Conservation (phyloP, 1,139 yeast species). For the Schwanniomyces etchellsii region DNA sequence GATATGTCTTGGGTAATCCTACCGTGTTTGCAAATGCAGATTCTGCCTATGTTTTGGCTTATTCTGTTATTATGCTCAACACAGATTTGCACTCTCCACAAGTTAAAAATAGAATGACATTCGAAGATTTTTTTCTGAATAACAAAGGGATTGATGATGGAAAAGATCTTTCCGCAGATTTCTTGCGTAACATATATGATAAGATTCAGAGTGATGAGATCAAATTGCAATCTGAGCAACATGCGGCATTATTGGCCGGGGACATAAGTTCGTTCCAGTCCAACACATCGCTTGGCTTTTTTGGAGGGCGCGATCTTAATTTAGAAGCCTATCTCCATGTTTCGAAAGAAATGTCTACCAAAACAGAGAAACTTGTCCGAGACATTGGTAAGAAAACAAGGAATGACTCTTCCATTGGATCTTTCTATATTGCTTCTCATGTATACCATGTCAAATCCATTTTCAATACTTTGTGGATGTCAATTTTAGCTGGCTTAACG, state of each 20-base stretch:
- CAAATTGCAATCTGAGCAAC: constrained; percentile 88
- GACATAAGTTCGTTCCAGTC: constrained; percentile 36
- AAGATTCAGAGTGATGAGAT: constrained; percentile 84
- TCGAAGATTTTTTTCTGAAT: constrained; percentile 78
- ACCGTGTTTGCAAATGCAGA: constrained; percentile 84
- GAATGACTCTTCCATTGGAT: constrained; percentile 22
- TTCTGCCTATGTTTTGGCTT: constrained; percentile 87
- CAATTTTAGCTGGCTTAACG: constrained; percentile 87
- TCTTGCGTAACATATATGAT: constrained; percentile 59
- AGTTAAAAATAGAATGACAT: constrained; percentile 78
- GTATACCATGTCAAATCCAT: constrained; percentile 89
- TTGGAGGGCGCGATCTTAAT: constrained; percentile 69
- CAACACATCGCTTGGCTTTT: constrained; percentile 50
- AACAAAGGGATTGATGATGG: constrained; percentile 95
- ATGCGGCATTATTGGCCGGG: constrained; percentile 78
- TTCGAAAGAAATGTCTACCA: constrained; percentile 83
- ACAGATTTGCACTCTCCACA: constrained; percentile 92
- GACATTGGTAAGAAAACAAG: constrained; percentile 49
- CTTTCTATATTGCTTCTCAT: constrained; percentile 56
- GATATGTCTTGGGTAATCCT: constrained; percentile 86
- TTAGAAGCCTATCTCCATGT: constrained; percentile 91
- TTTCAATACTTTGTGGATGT: constrained; percentile 96
- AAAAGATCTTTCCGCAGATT: constrained; percentile 71
- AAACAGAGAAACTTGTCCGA: constrained; percentile 82
- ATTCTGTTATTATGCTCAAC: constrained; percentile 88